Base-by-base conservation (phyloP, 441 rosid species). In the Croton setiger region DNA sequence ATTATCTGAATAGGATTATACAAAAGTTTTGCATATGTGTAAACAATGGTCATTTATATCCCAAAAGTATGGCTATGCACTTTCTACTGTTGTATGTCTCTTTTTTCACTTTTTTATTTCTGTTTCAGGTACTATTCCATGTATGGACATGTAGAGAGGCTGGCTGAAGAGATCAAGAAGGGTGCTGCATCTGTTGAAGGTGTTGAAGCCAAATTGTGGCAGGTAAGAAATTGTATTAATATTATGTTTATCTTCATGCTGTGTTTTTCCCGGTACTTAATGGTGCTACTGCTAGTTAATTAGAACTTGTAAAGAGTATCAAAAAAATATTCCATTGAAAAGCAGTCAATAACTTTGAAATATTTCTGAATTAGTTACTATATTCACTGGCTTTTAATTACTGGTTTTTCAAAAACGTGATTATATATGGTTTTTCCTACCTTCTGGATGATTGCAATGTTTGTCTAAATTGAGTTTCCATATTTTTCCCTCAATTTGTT, bases 131-230 rank as follows among this genome's bases (percentile, higher is more conserved):
- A 89, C 86, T 94, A 94, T 83, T 92, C 97, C 64, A 91, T 90
- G 97, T 94, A 94, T 21, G 98, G 98, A 17, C 98, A 94, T 68
- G 98, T 94, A 17, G 96, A 81, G 86, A 91, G 81, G 73, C 81
- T 91, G 70, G 97, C 98, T 5, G 91, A 88, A 75, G 96, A 88
- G 71, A 92, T 94, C 61, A 86, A 82, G 91, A 91, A 87, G 82
- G 98, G 98, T 9, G 97, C 96, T 69, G 88, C 86, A 67, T 88
- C 97, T 58, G 92, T 94, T 72, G 97, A 88, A 79, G 98, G 98
- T 44, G 97, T 94, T 72, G 97, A 93, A 79, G 97, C 88, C 75
- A 87, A 81, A 78, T 60, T 94, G 67, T 92, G 97, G 97, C 98
- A 94, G 98, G 98, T 91, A n/a, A 60, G 54, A 51, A 43, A 71